A percentile compares a stretch with the other conserved stretches of the same genome.
Evolutionary conservation across 768 basidiomycete species (phyloP).

Genomic region (Lentinula sp.): DNA sequence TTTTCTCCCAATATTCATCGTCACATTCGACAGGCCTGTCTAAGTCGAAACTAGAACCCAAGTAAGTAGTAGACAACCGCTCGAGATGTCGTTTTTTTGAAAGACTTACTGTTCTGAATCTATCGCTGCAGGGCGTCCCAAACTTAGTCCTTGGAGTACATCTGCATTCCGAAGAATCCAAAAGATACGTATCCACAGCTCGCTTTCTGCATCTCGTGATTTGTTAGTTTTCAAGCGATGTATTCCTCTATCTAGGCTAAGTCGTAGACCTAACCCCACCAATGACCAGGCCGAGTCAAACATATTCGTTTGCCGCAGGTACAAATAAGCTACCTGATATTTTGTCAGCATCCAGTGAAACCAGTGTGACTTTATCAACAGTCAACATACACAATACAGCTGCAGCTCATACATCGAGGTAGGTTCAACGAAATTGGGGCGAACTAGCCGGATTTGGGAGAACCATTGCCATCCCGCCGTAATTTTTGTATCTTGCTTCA

Average conservation of each 20-base stretch:
- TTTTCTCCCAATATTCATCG: slow-evolving; percentile 30
- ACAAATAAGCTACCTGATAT: slow-evolving; percentile 9
- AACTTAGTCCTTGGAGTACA: slow-evolving; percentile 8
- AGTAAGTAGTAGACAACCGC: not conserved
- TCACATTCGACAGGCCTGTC: slow-evolving; percentile 49
- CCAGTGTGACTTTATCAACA: slow-evolving; percentile 11
- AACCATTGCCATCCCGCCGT: slow-evolving; percentile 28
- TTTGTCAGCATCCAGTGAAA: slow-evolving; percentile 1
- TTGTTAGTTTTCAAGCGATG: slow-evolving; percentile 26
- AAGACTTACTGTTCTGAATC: slow-evolving; percentile 31
- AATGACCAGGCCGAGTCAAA: slow-evolving; percentile 25
- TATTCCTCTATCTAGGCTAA: slow-evolving; percentile 36
- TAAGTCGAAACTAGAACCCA: slow-evolving; percentile 25
- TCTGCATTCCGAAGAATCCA: slow-evolving; percentile 6
- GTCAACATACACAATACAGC: slow-evolving; percentile 20
- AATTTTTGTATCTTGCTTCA: slow-evolving; percentile 5
- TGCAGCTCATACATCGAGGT: slow-evolving; percentile 34
- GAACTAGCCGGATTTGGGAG: slow-evolving; percentile 27
- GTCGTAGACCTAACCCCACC: slow-evolving; percentile 31
- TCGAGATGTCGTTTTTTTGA: not conserved
- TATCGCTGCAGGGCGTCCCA: slow-evolving; percentile 45
- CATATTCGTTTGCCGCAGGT: slow-evolving; percentile 22
- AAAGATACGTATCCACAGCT: slow-evolving; percentile 8
- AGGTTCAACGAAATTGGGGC: slow-evolving; percentile 24
- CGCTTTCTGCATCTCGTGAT: not conserved